Percentiles rank a stretch among this genome's conserved stretches.
These are phyloP conservation scores for Alternaria arbusti DNA, from an alignment of 2,329 filamentous ascomycete genomes.

Conservation along the genomic window DNA sequence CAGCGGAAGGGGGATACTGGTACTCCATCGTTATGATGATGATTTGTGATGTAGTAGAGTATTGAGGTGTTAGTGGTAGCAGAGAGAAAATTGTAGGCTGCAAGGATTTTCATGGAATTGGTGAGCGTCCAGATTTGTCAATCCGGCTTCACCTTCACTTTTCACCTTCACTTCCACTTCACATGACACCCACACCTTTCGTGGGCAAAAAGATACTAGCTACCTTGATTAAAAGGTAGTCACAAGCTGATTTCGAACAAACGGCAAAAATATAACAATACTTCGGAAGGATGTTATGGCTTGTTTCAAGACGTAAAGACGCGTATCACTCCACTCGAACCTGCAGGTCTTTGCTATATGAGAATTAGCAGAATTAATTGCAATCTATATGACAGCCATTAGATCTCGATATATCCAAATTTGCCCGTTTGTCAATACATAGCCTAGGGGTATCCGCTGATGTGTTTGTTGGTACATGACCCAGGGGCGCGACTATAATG, in stretches of 20 bases:
- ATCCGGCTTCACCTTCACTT: background rate
- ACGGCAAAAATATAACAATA: background rate
- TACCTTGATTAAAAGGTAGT: no score
- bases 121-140: background rate
- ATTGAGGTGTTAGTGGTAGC: background rate
- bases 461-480: no score
- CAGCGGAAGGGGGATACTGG: background rate
- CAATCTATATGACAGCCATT: no score
- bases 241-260: background rate
- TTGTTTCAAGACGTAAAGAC: background rate
- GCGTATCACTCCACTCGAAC: background rate
- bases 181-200: no score
- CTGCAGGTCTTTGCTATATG: background rate
- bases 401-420: no score
- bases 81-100: background rate
- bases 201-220: no score
- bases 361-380: no score
- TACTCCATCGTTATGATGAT: background rate
- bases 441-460: no score
- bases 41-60: background rate
- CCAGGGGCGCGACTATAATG: no score
- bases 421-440: no score
- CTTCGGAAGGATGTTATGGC: background rate
- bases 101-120: background rate
- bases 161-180: no score